Evolutionary conservation across 1,284 basidiomycete species (phyloP).

Genomic region (Trichosporon sp.): DNA sequence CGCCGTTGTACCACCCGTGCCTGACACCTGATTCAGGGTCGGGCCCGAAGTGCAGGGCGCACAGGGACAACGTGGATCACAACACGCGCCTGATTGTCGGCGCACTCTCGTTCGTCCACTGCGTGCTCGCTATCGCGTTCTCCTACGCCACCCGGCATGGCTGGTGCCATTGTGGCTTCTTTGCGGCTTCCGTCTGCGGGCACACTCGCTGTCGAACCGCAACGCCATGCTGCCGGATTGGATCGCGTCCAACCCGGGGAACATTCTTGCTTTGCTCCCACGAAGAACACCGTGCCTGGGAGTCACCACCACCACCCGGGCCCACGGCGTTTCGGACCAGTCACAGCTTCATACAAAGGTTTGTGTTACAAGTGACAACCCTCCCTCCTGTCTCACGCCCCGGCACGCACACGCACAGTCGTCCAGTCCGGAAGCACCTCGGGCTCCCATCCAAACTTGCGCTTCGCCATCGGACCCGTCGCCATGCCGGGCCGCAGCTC

Average conservation of each 20-base stretch:
- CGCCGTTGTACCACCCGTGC: neutral
- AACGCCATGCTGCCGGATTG: neutral
- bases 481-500: conserved; percentile 46
- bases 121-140: neutral
- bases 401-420: conserved; percentile 43
- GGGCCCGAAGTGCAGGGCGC: neutral
- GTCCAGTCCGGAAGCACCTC: conserved; percentile 73
- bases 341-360: neutral
- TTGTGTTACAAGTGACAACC: neutral
- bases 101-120: neutral
- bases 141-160: neutral
- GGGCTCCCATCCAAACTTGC: conserved; percentile 39
- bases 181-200: neutral
- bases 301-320: no score
- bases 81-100: neutral
- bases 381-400: conserved; percentile 4
- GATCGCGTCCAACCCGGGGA: no score
- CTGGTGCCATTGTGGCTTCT: neutral
- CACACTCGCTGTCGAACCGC: neutral
- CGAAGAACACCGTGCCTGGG: neutral
- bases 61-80: neutral
- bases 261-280: neutral
- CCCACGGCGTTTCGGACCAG: neutral
- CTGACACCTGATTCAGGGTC: neutral
- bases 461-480: conserved; percentile 9